These are phyloP conservation scores for Candida endomychidarum DNA, from an alignment of 805 yeast genomes.

Conservation along the genomic window DNA sequence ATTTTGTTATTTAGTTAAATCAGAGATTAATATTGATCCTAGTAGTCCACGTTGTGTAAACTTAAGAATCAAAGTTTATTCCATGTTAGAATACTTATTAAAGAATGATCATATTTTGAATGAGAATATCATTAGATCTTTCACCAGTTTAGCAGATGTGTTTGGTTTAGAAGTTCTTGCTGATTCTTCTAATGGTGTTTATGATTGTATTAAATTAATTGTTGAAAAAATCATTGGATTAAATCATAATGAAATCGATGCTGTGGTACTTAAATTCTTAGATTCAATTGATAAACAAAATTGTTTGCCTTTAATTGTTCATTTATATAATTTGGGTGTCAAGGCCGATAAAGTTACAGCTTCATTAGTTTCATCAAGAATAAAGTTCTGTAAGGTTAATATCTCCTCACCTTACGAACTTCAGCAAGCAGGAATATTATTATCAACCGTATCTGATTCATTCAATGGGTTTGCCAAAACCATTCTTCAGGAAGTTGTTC, in stretches of 20 bases:
- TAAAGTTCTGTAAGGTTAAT: conserved; percentile 18
- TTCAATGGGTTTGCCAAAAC: conserved; percentile 31
- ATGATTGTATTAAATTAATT: neutral
- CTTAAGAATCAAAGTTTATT: neutral
- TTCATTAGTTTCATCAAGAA: conserved; percentile 8
- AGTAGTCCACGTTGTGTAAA: neutral
- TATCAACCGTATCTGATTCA: conserved; percentile 10
- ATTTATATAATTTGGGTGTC: neutral
- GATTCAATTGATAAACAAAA: conserved; percentile 1
- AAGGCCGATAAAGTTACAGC: neutral
- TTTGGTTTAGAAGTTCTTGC: conserved; percentile 2
- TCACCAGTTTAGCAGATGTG: neutral
- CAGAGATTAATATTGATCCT: neutral
- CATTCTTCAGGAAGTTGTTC: conserved; percentile 28
- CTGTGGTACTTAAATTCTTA: neutral
- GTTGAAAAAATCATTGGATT: neutral
- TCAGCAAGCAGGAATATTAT: conserved; percentile 19
- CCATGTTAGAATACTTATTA: neutral
- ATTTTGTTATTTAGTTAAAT: conserved; percentile 3
- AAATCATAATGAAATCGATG: neutral
- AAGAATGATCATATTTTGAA: neutral
- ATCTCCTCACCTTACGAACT: conserved; percentile 20
- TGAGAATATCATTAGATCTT: conserved; percentile 6
- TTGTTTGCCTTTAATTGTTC: neutral
- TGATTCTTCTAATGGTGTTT: neutral